Conservation (phyloP, 768 basidiomycete genomes). For the Kwoniella mangroviensis region DNA sequence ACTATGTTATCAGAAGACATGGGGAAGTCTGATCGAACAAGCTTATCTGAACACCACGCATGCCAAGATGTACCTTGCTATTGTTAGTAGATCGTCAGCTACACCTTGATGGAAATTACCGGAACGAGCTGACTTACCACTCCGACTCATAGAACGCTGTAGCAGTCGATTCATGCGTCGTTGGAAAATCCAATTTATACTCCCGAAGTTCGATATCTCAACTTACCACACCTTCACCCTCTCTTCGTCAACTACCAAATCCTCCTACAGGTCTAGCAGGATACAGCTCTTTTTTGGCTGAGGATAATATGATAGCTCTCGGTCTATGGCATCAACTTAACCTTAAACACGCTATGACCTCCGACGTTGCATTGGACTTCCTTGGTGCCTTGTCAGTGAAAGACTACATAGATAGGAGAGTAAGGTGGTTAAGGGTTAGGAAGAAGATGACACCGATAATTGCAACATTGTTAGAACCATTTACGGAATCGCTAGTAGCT, state of each 20-base stretch:
- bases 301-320: constrained; percentile 96
- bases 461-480: constrained; percentile 87
- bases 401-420: constrained; percentile 85
- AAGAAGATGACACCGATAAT: constrained; percentile 82
- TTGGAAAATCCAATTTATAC: constrained; percentile 95
- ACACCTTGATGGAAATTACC: background rate
- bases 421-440: constrained; percentile 95
- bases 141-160: constrained; percentile 65
- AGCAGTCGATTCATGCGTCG: constrained; percentile 90
- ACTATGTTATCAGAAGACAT: constrained; percentile 66
- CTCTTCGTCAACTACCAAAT: constrained; percentile 43
- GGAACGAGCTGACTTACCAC: background rate
- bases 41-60: constrained; percentile 97
- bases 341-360: constrained; percentile 84
- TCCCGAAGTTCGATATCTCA: constrained; percentile 80
- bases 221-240: constrained; percentile 55
- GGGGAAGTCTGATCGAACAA: constrained; percentile 86
- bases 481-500: constrained; percentile 82
- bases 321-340: constrained; percentile 92
- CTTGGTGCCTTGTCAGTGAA: constrained; percentile 83
- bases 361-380: constrained; percentile 85
- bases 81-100: constrained; percentile 57
- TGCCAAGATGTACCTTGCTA: constrained; percentile 96
- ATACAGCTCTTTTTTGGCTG: constrained; percentile 88
- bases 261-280: constrained; percentile 68